phyloP scores from a whole-genome alignment of 2,329 filamentous ascomycete species.

The Aspergillus alliaceus region DNA sequence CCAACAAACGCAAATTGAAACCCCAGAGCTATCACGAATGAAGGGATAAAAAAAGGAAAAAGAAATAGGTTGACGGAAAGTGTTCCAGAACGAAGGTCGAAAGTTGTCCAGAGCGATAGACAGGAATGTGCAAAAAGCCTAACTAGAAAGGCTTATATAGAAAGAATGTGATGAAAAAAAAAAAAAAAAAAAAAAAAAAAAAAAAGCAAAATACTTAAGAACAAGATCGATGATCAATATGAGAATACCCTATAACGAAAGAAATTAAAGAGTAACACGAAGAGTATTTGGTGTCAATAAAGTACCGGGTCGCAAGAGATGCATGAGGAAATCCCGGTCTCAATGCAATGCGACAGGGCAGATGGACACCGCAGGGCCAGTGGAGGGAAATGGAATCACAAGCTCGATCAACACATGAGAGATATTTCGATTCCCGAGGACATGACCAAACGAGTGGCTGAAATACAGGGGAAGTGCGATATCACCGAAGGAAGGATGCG shows the following conservation, averaged over 20 bases:
- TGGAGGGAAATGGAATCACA: neutral
- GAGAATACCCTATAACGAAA: neutral
- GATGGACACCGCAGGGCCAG: neutral
- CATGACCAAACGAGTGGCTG: neutral
- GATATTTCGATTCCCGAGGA: neutral
- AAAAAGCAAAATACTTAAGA: neutral
- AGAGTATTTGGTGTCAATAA: neutral
- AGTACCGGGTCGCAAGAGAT: neutral
- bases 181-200: neutral
- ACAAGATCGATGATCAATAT: neutral
- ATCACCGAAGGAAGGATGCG: neutral
- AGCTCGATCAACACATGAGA: neutral
- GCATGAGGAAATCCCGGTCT: neutral
- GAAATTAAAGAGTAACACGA: neutral
- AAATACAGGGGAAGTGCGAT: neutral
- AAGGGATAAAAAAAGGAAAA: neutral
- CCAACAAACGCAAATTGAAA: neutral
- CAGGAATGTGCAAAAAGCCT: conserved; percentile 19
- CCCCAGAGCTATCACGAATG: neutral
- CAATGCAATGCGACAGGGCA: neutral
- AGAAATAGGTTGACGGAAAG: neutral
- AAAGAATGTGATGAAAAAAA: conserved; percentile 2
- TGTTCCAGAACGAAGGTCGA: neutral
- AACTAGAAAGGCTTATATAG: conserved; percentile 1
- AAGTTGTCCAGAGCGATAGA: conserved; percentile 10